phyloP scores from a whole-genome alignment of 1,139 yeast species.

The Maudiozyma humilis region DNA sequence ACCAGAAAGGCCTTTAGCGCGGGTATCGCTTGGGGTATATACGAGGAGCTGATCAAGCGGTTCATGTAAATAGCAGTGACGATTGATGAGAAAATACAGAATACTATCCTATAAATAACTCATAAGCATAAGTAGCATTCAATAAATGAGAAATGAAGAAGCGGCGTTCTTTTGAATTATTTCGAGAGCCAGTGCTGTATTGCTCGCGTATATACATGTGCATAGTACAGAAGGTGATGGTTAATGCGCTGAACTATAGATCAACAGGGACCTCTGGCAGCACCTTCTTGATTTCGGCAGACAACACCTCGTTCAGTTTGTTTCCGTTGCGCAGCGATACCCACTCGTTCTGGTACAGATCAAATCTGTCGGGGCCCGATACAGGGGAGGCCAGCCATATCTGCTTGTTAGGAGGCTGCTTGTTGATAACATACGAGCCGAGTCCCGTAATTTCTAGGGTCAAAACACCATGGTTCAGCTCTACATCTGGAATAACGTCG shows the following conservation, averaged over 20 bases:
- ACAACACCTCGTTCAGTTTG: constrained; percentile 41
- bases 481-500: constrained; percentile 55
- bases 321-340: constrained; percentile 50
- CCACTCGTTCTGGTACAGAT: constrained; percentile 52
- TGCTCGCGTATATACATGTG: neutral
- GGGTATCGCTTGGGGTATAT: constrained; percentile 94
- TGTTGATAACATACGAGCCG: constrained; percentile 83
- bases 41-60: constrained; percentile 69
- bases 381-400: constrained; percentile 88
- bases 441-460: constrained; percentile 55
- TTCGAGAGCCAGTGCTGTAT: too few relatives aligned
- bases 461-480: constrained; percentile 74
- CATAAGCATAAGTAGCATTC: too few relatives aligned
- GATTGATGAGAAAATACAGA: neutral
- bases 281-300: constrained; percentile 37
- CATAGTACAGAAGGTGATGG: too few relatives aligned
- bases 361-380: constrained; percentile 83
- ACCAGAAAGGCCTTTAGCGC: constrained; percentile 85
- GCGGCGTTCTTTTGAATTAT: too few relatives aligned
- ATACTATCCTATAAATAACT: neutral
- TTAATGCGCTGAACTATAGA: too few relatives aligned
- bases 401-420: constrained; percentile 90
- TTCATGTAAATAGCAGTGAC: constrained; percentile 17
- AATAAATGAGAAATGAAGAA: too few relatives aligned
- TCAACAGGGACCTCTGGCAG: constrained; percentile 3